Percentiles rank a stretch among this genome's conserved stretches.
These are phyloP conservation scores for Phytophthora nicotianae DNA, from an alignment of 352 stramenopile species.

Conservation along the genomic window DNA sequence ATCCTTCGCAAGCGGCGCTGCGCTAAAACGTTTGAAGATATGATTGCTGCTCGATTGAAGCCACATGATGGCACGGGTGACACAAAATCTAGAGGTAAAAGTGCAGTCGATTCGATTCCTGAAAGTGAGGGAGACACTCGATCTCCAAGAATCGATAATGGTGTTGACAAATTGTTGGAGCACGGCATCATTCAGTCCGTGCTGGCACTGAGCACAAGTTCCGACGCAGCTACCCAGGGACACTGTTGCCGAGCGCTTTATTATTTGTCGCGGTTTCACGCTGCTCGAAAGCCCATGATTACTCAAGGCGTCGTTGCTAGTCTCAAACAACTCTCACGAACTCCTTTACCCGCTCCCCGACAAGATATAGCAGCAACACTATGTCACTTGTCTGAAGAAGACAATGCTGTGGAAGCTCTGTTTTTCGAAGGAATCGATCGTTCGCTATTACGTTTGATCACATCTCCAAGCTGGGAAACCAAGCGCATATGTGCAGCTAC, in stretches of 20 bases:
- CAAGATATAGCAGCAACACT: slow-evolving; percentile 73
- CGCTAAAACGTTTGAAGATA: slow-evolving; percentile 78
- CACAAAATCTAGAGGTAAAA: slow-evolving; percentile 8
- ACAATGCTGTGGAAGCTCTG: slow-evolving; percentile 54
- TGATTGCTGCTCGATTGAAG: slow-evolving; percentile 58
- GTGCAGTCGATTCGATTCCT: not conserved
- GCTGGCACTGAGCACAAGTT: slow-evolving; percentile 46
- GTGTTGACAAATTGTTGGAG: slow-evolving; percentile 51
- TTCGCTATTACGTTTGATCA: slow-evolving; percentile 52
- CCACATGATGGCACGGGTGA: slow-evolving; percentile 4
- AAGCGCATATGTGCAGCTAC: slow-evolving; percentile 72
- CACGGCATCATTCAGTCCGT: slow-evolving; percentile 76
- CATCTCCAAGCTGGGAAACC: slow-evolving; percentile 53
- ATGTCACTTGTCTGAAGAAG: slow-evolving; percentile 72
- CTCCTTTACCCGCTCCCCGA: slow-evolving; percentile 26
- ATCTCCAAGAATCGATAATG: slow-evolving; percentile 13
- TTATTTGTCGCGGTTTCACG: slow-evolving; percentile 49
- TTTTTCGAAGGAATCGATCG: slow-evolving; percentile 78
- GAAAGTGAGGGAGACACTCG: slow-evolving; percentile 6
- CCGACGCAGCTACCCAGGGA: slow-evolving; percentile 52
- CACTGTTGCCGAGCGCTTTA: slow-evolving; percentile 79
- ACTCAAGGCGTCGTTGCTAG: slow-evolving; percentile 48
- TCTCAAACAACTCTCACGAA: slow-evolving; percentile 57
- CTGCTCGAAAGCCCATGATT: slow-evolving; percentile 63
- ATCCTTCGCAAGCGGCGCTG: slow-evolving; percentile 68